phyloP scores from a whole-genome alignment of 495 filamentous ascomycete genomes.

The Penicillium canescens region DNA sequence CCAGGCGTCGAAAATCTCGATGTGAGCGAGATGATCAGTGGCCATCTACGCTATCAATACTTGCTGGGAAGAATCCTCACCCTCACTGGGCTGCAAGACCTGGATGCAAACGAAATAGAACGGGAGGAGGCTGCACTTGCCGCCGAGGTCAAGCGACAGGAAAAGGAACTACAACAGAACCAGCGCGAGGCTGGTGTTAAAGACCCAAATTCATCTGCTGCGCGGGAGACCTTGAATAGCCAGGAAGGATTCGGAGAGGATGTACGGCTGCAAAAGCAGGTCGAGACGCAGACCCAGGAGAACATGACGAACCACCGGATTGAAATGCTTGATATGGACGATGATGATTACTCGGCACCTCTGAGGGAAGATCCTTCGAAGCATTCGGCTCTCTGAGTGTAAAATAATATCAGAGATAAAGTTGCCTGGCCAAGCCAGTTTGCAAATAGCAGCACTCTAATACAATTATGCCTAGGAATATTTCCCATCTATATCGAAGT shows the following conservation, averaged over 20 bases:
- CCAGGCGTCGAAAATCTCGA: constrained; percentile 75
- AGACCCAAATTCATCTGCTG: constrained; percentile 35
- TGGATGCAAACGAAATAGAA: constrained; percentile 55
- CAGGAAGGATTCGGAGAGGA: constrained; percentile 38
- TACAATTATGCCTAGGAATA: too few relatives aligned
- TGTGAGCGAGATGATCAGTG: constrained; percentile 68
- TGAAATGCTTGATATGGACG: constrained; percentile 24
- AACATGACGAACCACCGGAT: constrained; percentile 34
- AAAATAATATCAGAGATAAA: too few relatives aligned
- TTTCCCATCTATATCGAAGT: too few relatives aligned
- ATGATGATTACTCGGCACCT: constrained; percentile 22
- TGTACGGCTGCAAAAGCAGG: constrained; percentile 41
- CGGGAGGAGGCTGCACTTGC: constrained; percentile 59
- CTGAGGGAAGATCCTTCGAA: constrained; percentile 20
- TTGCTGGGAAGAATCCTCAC: constrained; percentile 67
- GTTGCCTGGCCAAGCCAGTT: too few relatives aligned
- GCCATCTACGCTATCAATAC: constrained; percentile 71
- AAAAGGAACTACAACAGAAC: constrained; percentile 48
- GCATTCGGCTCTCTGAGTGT: constrained; percentile 20
- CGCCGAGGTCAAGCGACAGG: constrained; percentile 55
- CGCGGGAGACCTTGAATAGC: constrained; percentile 28
- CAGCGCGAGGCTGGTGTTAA: constrained; percentile 45
- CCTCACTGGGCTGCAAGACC: constrained; percentile 66
- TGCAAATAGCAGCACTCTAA: background rate
- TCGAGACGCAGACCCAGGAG: constrained; percentile 55